Base-by-base conservation (phyloP, 2,329 filamentous ascomycete genomes). In the Colletotrichum sp. region DNA sequence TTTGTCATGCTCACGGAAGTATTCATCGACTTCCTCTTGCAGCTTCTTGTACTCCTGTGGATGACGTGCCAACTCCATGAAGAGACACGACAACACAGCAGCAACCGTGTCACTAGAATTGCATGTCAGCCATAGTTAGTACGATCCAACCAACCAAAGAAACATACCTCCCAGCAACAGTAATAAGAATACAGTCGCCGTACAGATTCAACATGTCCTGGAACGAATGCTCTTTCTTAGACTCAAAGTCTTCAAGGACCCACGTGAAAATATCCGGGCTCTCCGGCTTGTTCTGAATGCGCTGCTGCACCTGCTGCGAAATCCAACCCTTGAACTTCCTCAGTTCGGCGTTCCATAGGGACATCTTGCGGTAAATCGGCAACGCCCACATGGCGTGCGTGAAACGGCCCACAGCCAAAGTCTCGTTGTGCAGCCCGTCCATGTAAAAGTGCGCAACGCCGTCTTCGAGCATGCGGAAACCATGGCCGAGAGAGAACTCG, bases 401-500 rank as follows among this genome's bases (percentile, higher is more conserved):
- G 18, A 83, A 79, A 0, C 77, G 68, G 0, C 79, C 80, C 16
- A 80, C 76, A 6, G 77, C 13, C 3, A 68, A 36, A 78, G 80
- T 80, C 78, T 78, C 78, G 8, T 74, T 70, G 26, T 81, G 80
- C 8, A 79, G 68, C 1, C 78, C 74, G 28, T 75, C 78, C 78
- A 82, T 81, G 39, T 77, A 81, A 44, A 78, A 79, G 34, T 80
- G 80, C 28, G 79, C 77, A 21, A 79, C 69, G 15, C 80, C 81
- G 3, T 78, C 77, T n/a, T 71, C 72, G 10, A 86, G 78, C 83
- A 84, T 84, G 26, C 81, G 77, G 70, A 85, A 86, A 10, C 80
- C 78, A 16, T 81, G 80, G 2, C 82, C 83, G 63, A 86, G 86
- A 8, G 83, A 85, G 24, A 87, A 80, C 60, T 87, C 83, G 5